phyloP scores from a whole-genome alignment of 164 flowering plant genomes.

The Macadamia integrifolia region DNA sequence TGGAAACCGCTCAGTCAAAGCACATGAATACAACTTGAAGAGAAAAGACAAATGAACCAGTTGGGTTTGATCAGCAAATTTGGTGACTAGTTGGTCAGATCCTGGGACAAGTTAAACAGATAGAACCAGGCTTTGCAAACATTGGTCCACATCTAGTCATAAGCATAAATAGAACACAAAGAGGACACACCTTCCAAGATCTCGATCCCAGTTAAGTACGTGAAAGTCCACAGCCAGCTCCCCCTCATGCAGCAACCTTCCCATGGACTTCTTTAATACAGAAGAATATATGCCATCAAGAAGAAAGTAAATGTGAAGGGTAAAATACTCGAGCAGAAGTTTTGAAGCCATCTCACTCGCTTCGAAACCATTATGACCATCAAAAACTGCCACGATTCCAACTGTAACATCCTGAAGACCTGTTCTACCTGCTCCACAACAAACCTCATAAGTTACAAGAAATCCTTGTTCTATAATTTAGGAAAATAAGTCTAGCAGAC shows the following conservation, averaged over 20 bases:
- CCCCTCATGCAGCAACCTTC: conserved; percentile 33
- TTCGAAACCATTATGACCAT: conserved; percentile 97
- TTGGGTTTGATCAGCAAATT: no score
- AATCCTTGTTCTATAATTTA: not conserved
- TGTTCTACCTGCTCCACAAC: conserved; percentile 37
- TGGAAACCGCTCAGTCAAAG: no score
- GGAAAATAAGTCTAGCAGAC: not conserved
- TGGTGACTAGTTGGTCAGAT: no score
- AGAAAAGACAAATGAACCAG: no score
- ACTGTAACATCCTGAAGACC: conserved; percentile 60
- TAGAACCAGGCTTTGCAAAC: no score
- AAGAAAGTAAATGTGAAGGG: conserved; percentile 77
- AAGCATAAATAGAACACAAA: not conserved
- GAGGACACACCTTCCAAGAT: conserved; percentile 42
- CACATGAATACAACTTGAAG: no score
- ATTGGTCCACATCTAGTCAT: not conserved
- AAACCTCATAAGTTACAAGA: not conserved
- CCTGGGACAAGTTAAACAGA: no score
- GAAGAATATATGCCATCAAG: conserved; percentile 73
- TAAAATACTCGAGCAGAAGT: conserved; percentile 79
- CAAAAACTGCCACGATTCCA: conserved; percentile 86
- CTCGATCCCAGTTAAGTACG: conserved; percentile 30
- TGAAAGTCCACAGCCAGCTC: conserved; percentile 32
- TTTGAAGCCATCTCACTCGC: conserved; percentile 98
- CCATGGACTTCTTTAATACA: conserved; percentile 38